Evolutionary conservation across 2,329 filamentous ascomycete genomes (phyloP).

Genomic region (Thielaviopsis euricoi): DNA sequence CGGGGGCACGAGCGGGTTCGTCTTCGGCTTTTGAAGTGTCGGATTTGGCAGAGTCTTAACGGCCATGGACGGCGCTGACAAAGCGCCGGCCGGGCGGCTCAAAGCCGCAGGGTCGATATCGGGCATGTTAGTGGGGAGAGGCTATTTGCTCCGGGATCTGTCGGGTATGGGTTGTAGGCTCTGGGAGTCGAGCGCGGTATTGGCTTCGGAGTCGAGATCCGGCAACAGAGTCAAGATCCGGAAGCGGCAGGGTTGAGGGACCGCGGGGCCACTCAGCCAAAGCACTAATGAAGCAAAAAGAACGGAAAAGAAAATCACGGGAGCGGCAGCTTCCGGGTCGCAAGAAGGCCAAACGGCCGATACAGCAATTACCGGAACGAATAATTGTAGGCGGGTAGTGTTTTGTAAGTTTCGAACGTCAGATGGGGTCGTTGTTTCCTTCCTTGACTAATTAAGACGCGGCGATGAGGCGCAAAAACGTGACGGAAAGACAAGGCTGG

Average conservation of each 20-base stretch:
- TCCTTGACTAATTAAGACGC: no score
- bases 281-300: background rate
- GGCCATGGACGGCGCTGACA: conserved; percentile 20
- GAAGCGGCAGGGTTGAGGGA: background rate
- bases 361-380: background rate
- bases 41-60: conserved; percentile 32
- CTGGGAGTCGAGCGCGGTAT: no score
- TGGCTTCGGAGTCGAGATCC: no score
- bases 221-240: background rate
- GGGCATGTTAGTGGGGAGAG: conserved; percentile 31
- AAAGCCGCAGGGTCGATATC: conserved; percentile 56
- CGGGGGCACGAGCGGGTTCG: conserved; percentile 44
- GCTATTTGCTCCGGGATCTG: conserved; percentile 7
- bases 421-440: no score
- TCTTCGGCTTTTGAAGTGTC: conserved; percentile 33
- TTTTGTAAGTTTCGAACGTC: background rate
- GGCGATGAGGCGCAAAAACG: background rate
- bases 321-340: background rate
- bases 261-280: no score
- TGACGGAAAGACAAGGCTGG: conserved; percentile 12
- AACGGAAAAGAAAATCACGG: background rate
- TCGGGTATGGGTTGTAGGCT: no score
- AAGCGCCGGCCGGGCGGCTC: conserved; percentile 41
- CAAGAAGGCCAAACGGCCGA: background rate
- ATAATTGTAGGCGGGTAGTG: background rate